Evolutionary conservation across 306 rosid species (phyloP).

Genomic region (Oxytropis ochrocephala): DNA sequence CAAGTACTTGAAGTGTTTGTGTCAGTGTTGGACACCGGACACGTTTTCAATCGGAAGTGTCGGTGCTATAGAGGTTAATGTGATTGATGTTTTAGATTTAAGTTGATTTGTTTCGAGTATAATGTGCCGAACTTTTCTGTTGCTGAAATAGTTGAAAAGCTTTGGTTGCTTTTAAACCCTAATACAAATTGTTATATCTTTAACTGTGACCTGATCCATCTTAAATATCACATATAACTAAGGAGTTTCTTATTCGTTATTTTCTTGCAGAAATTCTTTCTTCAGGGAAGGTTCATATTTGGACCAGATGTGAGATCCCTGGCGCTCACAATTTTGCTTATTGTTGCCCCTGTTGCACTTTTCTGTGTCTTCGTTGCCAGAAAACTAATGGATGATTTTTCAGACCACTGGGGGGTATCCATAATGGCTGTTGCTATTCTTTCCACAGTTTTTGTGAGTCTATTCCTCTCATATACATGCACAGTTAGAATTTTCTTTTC

Average conservation of each 20-base stretch:
- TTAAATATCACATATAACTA: neutral
- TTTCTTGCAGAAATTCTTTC: slow-evolving; percentile 77
- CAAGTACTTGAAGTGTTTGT: too few relatives aligned
- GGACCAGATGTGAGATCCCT: slow-evolving; percentile 99
- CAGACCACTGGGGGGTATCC: slow-evolving; percentile 62
- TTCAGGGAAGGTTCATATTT: slow-evolving; percentile 87
- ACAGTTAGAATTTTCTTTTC: neutral
- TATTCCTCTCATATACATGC: neutral
- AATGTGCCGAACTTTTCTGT: neutral
- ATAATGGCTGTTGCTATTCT: slow-evolving; percentile 58
- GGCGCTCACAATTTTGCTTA: slow-evolving; percentile 73
- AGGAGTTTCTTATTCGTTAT: slow-evolving; percentile 15
- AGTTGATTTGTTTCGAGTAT: neutral
- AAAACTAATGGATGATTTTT: slow-evolving; percentile 68
- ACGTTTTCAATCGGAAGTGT: too few relatives aligned
- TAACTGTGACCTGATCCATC: neutral
- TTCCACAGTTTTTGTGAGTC: slow-evolving; percentile 74
- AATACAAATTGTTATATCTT: neutral
- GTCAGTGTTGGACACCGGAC: too few relatives aligned
- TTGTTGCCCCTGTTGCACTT: slow-evolving; percentile 73
- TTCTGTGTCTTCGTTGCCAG: slow-evolving; percentile 91
- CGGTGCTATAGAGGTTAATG: too few relatives aligned
- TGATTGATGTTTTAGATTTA: slow-evolving; percentile 20
- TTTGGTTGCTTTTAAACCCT: neutral
- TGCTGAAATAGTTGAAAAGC: neutral